Evolutionary conservation across 1,139 yeast species (phyloP), one percentile per base, ranked within the genome.

Genomic region (Scheffersomyces titani): DNA sequence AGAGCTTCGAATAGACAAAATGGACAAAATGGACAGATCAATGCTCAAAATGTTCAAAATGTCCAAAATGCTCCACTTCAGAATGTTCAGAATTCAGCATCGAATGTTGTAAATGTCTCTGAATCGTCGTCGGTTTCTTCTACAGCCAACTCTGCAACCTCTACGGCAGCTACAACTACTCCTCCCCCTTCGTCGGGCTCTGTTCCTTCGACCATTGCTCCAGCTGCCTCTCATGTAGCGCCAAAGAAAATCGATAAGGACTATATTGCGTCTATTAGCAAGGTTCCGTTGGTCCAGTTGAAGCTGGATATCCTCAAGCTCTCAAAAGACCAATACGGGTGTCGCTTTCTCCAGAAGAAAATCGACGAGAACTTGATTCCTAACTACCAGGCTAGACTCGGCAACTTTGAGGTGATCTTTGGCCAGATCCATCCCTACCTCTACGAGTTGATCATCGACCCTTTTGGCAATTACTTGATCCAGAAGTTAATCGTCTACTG

Each of bases 301-400:
- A 69, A 69, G 54, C 66, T 61, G 51, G 78, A 75, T 44, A 77
- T 80, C 51, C 66, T 80, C 51, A 70, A 69, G 55, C 66, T 80
- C 53, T 70, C 83, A 20, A 78, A 79, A 63, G 83, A 80, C 60
- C 84, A 80, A 63, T 77, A 79, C 60, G 84, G 83, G 18, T 80
- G 84, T 61, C 72, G 84, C 40, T 80, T 79, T 60, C 70, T 80
- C 47, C 84, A 80, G 57, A 78, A 78, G 66, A 76, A 77, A 58
- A 76, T 80, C 55, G 83, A 80, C 61, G 82, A 78, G 57, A 76
- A 75, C 61, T 51, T 61, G 59, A 66, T 76, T 22, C 59, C 76
- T 19, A 76, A 67, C 61, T 66, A 68, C 58, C 73, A 72, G 51
- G 61, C 68, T 21, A 65, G 83, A 52, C 64, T 63, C 52, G 62